Evolutionary conservation across 805 yeast species (phyloP).

Genomic region (Metschnikowia gelsemii): DNA sequence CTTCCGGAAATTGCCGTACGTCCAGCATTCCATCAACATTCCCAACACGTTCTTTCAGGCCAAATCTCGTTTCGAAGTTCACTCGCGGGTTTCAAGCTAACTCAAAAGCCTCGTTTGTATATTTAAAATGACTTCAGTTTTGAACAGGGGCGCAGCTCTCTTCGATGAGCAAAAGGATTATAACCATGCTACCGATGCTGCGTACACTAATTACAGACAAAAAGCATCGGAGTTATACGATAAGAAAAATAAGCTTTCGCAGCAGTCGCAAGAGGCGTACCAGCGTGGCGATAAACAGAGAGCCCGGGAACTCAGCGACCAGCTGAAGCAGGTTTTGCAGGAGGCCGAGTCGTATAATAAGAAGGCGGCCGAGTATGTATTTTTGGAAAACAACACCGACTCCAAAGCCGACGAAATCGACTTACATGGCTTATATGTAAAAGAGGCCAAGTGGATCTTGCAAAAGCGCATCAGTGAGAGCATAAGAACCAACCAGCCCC

Average conservation of each 20-base stretch:
- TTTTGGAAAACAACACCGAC: constrained; percentile 83
- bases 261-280: constrained; percentile 75
- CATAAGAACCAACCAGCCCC: constrained; percentile 55
- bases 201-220: constrained; percentile 61
- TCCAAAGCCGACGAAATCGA: constrained; percentile 86
- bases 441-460: constrained; percentile 79
- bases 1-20: too few species aligned
- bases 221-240: constrained; percentile 67
- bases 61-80: constrained; percentile 20
- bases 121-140: constrained; percentile 13
- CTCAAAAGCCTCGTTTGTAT: too few species aligned
- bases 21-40: too few species aligned
- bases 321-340: constrained; percentile 57
- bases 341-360: constrained; percentile 69
- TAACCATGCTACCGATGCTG: constrained; percentile 67
- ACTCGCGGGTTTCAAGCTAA: too few species aligned
- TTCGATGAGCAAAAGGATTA: constrained; percentile 50
- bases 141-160: constrained; percentile 15
- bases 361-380: constrained; percentile 88
- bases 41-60: constrained; percentile 18
- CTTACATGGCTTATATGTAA: constrained; percentile 86
- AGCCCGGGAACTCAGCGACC: constrained; percentile 72
- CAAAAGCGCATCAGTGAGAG: constrained; percentile 72
- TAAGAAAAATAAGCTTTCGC: constrained; percentile 53
- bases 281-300: constrained; percentile 65